Base-by-base conservation (phyloP, 2,329 filamentous ascomycete species). In the Colletotrichum spaethianum region DNA sequence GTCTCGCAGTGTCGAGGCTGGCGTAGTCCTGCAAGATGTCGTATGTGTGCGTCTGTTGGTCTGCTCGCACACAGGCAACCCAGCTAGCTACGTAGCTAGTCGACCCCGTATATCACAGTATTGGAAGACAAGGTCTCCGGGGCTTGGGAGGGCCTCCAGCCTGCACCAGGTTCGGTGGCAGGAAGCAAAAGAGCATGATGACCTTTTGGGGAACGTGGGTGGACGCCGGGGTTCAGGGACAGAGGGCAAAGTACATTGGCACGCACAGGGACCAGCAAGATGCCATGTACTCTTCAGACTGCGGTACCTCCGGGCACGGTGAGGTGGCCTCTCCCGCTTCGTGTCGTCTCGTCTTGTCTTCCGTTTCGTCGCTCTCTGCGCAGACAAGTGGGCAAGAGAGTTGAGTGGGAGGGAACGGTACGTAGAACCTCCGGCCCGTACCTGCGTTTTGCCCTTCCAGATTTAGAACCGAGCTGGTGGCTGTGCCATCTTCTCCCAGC, bases 401-500 rank as follows among this genome's bases (percentile, higher is more conserved):
- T n/a, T 33, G 31, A n/a, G 40, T 11, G 33, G 11, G 28, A 46
- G 42, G 56, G 52, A 38, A 61, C 42, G 57, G 57, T 36, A 46
- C 59, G 42, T 28, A n/a, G 42, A 8, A 31, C 65, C 38, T 61
- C 63, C 67, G 64, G 72, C 73, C 60, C 66, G 66, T 63, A 63
- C 60, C 60, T 63, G 60, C 60, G 46, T 63, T 61, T 64, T 57
- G 72, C 80, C 80, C 50, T 42, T 73, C 69, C 64, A 78, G 79
- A 82, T 79, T 83, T 82, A 83, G 82, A 82, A 83, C 76, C 73
- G 76, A 75, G 65, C 75, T 78, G 77, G 76, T 78, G 80, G 70
- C 80, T 81, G 80, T 79, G 80, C 79, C 80, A 75, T 79, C 77
- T 75, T 79, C 50, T 61, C 56, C 38, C 65, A 55, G 52, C 52